Conservation (phyloP, 345 rosid species). For the Diplotaxis tenuifolia region DNA sequence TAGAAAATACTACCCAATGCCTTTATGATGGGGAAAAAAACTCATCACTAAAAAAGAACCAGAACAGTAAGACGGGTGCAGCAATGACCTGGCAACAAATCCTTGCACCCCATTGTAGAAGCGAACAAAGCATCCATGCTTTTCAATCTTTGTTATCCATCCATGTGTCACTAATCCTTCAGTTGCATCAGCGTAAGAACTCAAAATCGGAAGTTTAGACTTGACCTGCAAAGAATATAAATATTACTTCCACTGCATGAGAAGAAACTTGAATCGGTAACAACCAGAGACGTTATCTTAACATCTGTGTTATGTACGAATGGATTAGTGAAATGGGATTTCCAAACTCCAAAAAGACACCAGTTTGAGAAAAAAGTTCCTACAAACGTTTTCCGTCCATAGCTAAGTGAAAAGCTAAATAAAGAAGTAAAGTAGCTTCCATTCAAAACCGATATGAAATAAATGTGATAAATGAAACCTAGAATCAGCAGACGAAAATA, state of each 20-base stretch:
- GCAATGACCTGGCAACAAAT: conserved; percentile 73
- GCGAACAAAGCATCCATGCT: conserved; percentile 91
- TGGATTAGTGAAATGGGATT: not conserved
- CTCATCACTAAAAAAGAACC: not conserved
- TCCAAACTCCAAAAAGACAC: not conserved
- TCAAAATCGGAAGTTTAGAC: conserved; percentile 77
- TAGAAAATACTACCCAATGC: not conserved
- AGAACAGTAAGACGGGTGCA: conserved; percentile 17
- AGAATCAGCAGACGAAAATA: conserved; percentile 1
- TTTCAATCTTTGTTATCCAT: conserved; percentile 94
- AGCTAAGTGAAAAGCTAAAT: conserved; percentile 7
- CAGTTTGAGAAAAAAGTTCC: conserved; percentile 3
- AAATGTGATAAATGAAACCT: not conserved
- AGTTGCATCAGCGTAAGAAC: conserved; percentile 81
- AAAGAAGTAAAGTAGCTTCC: conserved; percentile 6
- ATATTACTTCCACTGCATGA: conserved; percentile 17
- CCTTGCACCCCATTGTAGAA: conserved; percentile 99
- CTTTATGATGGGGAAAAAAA: not conserved
- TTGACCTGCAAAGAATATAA: conserved; percentile 63
- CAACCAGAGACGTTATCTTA: conserved; percentile 13
- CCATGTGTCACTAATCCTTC: conserved; percentile 86
- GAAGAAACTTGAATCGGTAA: conserved; percentile 8
- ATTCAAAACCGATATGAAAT: not conserved
- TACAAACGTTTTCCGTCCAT: not conserved
- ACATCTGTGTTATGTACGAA: not conserved